phyloP scores from a whole-genome alignment of 129 eudicot genomes.

The Silybum marianum region DNA sequence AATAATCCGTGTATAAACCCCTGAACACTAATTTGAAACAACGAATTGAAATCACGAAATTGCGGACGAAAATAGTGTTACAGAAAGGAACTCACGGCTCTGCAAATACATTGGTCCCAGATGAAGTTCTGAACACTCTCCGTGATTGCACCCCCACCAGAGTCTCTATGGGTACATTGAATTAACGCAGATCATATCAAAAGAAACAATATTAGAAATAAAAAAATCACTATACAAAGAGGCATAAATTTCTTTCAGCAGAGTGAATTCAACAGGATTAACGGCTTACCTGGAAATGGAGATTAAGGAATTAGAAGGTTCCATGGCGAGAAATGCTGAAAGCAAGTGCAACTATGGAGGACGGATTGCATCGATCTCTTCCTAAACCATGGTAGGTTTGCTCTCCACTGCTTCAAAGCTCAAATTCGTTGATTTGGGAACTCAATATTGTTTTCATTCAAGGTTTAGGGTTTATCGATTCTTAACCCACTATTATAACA shows the following conservation, averaged over 20 bases:
- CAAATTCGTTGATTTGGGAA: not conserved
- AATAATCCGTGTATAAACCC: not conserved
- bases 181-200: slow-evolving; percentile 1
- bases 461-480: not conserved
- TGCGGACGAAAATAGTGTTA: not conserved
- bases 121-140: slow-evolving; percentile 76
- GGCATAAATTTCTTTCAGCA: not conserved
- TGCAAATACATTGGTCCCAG: slow-evolving; percentile 62
- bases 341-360: slow-evolving; percentile 52
- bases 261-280: not conserved
- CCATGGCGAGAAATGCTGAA: slow-evolving; percentile 87
- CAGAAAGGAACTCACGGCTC: slow-evolving; percentile 45
- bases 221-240: not conserved
- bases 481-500: too few relatives aligned
- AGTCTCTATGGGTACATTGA: slow-evolving; percentile 44
- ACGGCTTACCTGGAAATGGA: slow-evolving; percentile 58
- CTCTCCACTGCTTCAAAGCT: slow-evolving; percentile 7
- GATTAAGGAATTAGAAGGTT: slow-evolving; percentile 63
- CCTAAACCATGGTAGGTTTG: slow-evolving; percentile 16
- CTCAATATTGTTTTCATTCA: not conserved
- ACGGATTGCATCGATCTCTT: slow-evolving; percentile 21
- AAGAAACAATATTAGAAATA: not conserved
- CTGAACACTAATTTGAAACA: not conserved
- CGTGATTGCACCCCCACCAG: slow-evolving; percentile 77
- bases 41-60: not conserved